Conservation (phyloP, 106 monocot genomes). For the Dendrobium catenatum region DNA sequence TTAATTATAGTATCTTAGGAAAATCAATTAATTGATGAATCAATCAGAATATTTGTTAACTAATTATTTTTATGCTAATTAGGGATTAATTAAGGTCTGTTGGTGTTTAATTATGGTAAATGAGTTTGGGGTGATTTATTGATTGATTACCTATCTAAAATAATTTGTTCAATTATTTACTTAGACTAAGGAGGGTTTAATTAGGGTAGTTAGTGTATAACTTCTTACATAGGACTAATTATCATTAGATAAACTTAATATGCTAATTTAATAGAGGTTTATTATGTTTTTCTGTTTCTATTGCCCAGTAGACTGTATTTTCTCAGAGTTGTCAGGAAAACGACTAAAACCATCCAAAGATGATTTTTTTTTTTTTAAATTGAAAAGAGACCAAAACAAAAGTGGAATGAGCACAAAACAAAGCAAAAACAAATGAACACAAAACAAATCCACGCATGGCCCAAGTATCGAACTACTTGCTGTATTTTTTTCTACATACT, state of each 20-base stretch:
- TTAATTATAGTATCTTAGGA: background rate
- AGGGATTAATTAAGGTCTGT: background rate
- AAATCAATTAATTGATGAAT: background rate
- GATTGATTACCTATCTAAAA: background rate
- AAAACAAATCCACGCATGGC: background rate
- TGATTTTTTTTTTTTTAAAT: background rate
- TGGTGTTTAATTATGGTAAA: background rate
- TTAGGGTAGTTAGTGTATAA: background rate
- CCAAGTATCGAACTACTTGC: background rate
- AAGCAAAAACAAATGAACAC: background rate
- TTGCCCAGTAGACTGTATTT: background rate
- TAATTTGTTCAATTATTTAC: background rate
- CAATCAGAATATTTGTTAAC: background rate
- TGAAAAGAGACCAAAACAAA: background rate
- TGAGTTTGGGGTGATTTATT: background rate
- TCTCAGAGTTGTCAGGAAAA: background rate
- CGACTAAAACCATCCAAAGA: background rate
- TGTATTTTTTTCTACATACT: background rate
- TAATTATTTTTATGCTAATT: background rate
- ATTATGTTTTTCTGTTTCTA: background rate
- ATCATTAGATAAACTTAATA: background rate
- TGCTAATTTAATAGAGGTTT: background rate
- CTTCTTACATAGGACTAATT: background rate
- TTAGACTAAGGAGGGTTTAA: background rate
- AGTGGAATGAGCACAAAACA: background rate